Evolutionary conservation across 176 grass and related monocot species (phyloP).

Genomic region (Luzula sylvatica): DNA sequence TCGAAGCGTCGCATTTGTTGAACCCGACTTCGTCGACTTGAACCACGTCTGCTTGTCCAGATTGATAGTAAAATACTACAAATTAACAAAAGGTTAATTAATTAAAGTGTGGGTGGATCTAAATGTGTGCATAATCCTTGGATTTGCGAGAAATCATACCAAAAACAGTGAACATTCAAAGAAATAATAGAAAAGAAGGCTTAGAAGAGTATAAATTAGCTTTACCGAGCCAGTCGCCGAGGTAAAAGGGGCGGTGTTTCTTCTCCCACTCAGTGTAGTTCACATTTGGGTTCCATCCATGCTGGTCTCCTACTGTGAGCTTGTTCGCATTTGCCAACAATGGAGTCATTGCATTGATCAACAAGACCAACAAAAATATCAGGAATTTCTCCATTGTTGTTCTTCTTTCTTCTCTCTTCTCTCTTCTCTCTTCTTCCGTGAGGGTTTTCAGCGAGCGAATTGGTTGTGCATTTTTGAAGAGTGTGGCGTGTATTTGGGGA

Average conservation of each 20-base stretch:
- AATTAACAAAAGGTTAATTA: not conserved
- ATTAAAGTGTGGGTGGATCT: no score
- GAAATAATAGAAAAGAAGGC: not conserved
- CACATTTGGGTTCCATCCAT: constrained; percentile 76
- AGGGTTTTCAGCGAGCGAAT: constrained; percentile 9
- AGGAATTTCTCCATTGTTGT: not conserved
- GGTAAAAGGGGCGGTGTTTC: constrained; percentile 78
- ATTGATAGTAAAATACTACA: constrained; percentile 96
- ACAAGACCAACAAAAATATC: constrained; percentile 19
- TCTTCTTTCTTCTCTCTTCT: constrained; percentile 1
- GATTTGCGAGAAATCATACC: not conserved
- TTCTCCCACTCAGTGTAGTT: constrained; percentile 81
- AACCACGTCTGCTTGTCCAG: constrained; percentile 84
- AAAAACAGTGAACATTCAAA: not conserved
- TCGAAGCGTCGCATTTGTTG: constrained; percentile 78
- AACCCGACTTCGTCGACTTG: constrained; percentile 73
- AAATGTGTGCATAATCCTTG: not conserved
- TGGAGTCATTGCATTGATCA: constrained; percentile 27
- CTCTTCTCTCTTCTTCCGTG: not conserved
- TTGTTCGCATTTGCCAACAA: constrained; percentile 36
- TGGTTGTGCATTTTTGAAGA: not conserved
- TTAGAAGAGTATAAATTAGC: not conserved
- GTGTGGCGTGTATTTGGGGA: not conserved
- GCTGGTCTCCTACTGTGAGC: constrained; percentile 59
- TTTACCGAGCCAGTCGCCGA: constrained; percentile 90